phyloP scores from a whole-genome alignment of 306 rosid species.

The Trichosanthes truncata region DNA sequence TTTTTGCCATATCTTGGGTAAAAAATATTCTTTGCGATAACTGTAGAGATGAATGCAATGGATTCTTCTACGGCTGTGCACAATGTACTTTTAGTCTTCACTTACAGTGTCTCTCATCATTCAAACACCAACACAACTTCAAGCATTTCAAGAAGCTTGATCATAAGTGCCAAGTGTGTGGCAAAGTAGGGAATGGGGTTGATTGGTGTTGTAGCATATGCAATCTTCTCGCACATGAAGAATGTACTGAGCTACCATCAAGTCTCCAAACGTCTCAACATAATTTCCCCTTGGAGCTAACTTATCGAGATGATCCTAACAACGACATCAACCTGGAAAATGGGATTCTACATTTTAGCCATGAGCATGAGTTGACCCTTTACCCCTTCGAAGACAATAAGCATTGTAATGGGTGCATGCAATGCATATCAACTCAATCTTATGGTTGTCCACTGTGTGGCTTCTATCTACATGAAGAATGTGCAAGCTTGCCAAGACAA shows the following conservation, averaged over 20 bases:
- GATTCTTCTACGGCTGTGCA: not conserved
- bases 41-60: not conserved
- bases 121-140: not conserved
- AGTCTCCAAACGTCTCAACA: not conserved
- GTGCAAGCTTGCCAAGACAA: not conserved
- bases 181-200: no score
- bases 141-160: not conserved
- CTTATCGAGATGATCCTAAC: no score
- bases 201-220: not conserved
- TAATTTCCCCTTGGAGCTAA: no score
- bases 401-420: not conserved
- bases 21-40: no score
- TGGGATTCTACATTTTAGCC: not conserved
- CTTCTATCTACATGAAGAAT: not conserved
- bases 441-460: not conserved
- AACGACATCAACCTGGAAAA: no score
- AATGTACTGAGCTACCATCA: not conserved
- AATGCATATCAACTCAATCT: not conserved
- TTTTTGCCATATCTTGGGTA: no score
- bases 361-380: not conserved
- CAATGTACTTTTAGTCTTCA: not conserved
- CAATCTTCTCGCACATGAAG: not conserved
- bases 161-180: no score
- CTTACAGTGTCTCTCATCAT: not conserved
- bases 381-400: not conserved